Base-by-base conservation (phyloP, 768 basidiomycete species). In the Boletus sp. region DNA sequence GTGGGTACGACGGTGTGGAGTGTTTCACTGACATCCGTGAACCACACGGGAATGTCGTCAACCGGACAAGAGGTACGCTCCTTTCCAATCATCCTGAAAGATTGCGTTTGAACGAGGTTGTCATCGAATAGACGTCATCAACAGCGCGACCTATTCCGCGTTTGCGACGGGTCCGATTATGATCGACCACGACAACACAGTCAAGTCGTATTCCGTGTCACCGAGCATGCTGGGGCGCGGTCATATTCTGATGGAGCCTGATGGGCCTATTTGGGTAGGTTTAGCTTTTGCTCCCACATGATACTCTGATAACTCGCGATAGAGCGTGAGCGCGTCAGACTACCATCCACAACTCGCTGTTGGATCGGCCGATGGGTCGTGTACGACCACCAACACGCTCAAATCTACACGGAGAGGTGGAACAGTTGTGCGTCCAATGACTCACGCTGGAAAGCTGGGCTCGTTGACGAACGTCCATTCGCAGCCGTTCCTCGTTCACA, bases 271-370 rank as follows among this genome's bases (percentile, higher is more conserved):
- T 55, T 93, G 90, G 92, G 94, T 94, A 60, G 20, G 84, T 74
- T n/a, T 18, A 1, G 8, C 50, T n/a, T 41, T 35, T 33, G 10
- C 11, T 39, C 5, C 30, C 5, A 17, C 10, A 20, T 17, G 20
- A 7, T 1, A 14, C 11, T 30, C n/a, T 46, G 47, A 14, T 42
- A 7, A 29, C 4, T 48, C 4, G 15, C 15, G 17, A 14, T 64
- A 95, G 94, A 83, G 79, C 54, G 70, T 94, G 29, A 76, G 80
- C 54, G 77, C 85, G 1, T 96, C 94, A 0, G 90, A 96, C 46
- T 89, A 87, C 65, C 96, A 98, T 64, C 87, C 93, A 6, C 91
- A 94, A 68, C 73, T 96, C 5, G 90, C 89, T 0, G 81, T 88
- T 14, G 90, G 87, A 7, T 85, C 89, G 7, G 84, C 91, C 1